Evolutionary conservation across 352 stramenopile genomes (phyloP).

Genomic region (Pythium sukuiense): DNA sequence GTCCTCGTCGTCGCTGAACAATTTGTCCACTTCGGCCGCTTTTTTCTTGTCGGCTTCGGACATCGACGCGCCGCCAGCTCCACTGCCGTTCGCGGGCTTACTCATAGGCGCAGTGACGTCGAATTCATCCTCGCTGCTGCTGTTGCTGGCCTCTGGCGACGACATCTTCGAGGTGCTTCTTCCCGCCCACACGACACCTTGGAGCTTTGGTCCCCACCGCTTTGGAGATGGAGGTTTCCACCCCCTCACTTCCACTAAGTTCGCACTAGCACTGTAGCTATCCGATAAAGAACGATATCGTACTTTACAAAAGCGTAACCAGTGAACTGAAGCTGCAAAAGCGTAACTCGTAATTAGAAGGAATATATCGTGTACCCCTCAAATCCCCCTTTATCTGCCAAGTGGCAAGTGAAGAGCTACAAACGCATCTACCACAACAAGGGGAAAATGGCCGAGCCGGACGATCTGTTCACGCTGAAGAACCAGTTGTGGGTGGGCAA

Average conservation of each 20-base stretch:
- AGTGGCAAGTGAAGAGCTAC: slow-evolving; percentile 20
- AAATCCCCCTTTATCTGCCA: slow-evolving; percentile 6
- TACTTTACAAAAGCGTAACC: not conserved
- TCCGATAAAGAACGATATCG: slow-evolving; percentile 10
- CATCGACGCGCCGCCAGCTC: slow-evolving; percentile 2
- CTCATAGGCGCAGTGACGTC: slow-evolving; percentile 45
- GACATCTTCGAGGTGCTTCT: slow-evolving; percentile 18
- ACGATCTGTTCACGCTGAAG: slow-evolving; percentile 98
- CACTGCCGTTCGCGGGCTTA: slow-evolving; percentile 20
- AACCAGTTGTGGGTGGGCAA: slow-evolving; percentile 97
- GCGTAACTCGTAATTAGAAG: slow-evolving; percentile 15
- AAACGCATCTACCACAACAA: not conserved
- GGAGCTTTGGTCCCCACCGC: not conserved
- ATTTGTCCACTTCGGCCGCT: slow-evolving; percentile 39
- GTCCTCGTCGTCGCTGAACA: slow-evolving; percentile 76
- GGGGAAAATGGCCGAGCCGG: slow-evolving; percentile 88
- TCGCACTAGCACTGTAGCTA: not conserved
- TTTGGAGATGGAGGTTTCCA: slow-evolving; percentile 19
- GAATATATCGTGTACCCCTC: not conserved
- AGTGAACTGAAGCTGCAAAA: not conserved
- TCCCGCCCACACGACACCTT: not conserved
- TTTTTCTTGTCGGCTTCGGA: slow-evolving; percentile 20
- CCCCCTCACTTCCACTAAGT: slow-evolving; percentile 8
- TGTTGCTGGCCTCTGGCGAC: slow-evolving; percentile 61
- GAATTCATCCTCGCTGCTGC: slow-evolving; percentile 81